Evolutionary conservation across 1,284 basidiomycete species (phyloP).

Genomic region (Irpex sp.): DNA sequence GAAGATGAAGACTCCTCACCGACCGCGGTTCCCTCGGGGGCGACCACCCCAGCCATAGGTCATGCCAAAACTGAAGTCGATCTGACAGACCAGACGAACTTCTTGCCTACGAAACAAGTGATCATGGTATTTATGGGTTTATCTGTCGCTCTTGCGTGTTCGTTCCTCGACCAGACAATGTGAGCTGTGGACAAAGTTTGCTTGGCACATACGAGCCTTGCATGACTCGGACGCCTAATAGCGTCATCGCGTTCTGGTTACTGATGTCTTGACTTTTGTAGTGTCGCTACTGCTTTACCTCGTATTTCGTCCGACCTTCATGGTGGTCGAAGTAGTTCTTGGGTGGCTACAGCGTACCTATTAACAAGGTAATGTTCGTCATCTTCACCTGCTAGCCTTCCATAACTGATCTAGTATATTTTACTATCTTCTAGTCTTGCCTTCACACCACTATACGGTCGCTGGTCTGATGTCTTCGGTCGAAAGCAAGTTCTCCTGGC

Average conservation of each 20-base stretch:
- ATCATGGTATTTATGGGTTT: constrained; percentile 33
- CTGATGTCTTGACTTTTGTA: constrained; percentile 13
- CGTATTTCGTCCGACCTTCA: constrained; percentile 35
- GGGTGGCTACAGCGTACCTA: constrained; percentile 20
- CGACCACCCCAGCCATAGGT: neutral
- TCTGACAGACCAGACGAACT: constrained; percentile 45
- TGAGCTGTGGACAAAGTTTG: neutral
- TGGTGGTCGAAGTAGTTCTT: constrained; percentile 31
- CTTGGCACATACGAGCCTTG: neutral
- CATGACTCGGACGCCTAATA: constrained; percentile 19
- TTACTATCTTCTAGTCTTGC: constrained; percentile 21
- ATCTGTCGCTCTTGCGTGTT: constrained; percentile 14
- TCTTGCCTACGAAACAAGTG: constrained; percentile 40
- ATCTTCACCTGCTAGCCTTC: neutral
- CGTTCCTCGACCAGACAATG: constrained; percentile 16
- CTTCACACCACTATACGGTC: constrained; percentile 30
- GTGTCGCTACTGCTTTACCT: constrained; percentile 40
- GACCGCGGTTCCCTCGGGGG: neutral
- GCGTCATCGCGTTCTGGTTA: constrained; percentile 23
- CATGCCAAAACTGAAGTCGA: neutral
- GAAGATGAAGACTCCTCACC: neutral
- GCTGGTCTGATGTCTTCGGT: constrained; percentile 35
- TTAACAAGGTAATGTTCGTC: constrained; percentile 14
- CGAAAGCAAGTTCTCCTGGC: constrained; percentile 38
- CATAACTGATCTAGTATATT: neutral